Percentiles rank a stretch among this genome's conserved stretches.
These are phyloP conservation scores for Phallus indusiatus DNA, from an alignment of 768 basidiomycete species.

Conservation along the genomic window DNA sequence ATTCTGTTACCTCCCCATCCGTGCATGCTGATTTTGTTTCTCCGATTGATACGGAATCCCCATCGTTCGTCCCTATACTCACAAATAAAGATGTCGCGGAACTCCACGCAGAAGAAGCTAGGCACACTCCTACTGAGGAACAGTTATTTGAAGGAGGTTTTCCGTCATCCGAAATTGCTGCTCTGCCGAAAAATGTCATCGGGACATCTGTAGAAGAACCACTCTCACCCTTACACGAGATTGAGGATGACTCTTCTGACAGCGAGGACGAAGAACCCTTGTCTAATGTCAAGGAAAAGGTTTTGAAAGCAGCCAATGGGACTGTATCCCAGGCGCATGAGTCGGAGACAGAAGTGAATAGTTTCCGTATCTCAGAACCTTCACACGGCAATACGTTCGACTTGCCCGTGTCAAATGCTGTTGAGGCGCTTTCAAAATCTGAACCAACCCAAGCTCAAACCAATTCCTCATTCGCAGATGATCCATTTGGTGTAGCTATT, in stretches of 20 bases:
- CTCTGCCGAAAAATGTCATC: neutral
- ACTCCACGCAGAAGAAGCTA: neutral
- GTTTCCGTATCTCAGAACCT: neutral
- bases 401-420: neutral
- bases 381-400: neutral
- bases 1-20: constrained; percentile 41
- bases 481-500: constrained; percentile 1
- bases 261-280: neutral
- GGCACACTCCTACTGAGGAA: neutral
- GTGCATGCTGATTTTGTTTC: constrained; percentile 48
- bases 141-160: neutral
- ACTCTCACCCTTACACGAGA: neutral
- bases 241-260: neutral
- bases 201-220: neutral
- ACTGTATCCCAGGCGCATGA: neutral
- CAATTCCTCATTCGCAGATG: neutral
- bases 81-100: constrained; percentile 10
- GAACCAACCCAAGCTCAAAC: neutral
- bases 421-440: neutral
- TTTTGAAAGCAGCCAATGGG: neutral
- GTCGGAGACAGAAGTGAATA: neutral
- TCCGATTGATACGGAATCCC: constrained; percentile 28
- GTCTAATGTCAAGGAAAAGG: neutral
- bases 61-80: constrained; percentile 20
- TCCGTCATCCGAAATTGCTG: neutral